Evolutionary conservation across 2,329 filamentous ascomycete species (phyloP).

Genomic region (Calonectria hawksworthii): DNA sequence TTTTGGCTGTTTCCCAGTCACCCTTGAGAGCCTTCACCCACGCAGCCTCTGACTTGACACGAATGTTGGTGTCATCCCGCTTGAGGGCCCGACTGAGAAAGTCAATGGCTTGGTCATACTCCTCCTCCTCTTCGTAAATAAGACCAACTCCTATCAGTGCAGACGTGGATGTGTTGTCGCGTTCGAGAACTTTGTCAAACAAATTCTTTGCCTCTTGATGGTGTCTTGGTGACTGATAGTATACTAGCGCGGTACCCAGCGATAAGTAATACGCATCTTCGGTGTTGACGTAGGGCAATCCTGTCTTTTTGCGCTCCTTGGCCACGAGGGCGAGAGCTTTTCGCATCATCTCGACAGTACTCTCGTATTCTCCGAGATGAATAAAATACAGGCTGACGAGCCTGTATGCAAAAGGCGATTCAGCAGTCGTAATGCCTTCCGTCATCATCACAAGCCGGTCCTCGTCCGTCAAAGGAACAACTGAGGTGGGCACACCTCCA

Average conservation of each 20-base stretch:
- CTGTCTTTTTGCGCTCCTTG: conserved; percentile 75
- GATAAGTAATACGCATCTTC: conserved; percentile 81
- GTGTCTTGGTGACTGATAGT: conserved; percentile 90
- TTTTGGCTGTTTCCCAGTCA: conserved; percentile 76
- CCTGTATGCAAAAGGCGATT: conserved; percentile 86
- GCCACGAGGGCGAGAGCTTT: conserved; percentile 76
- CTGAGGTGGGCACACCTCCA: conserved; percentile 65
- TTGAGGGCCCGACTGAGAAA: conserved; percentile 84
- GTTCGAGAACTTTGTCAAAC: conserved; percentile 84
- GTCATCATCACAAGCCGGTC: conserved; percentile 87
- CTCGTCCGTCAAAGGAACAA: conserved; percentile 76
- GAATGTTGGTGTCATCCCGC: conserved; percentile 80
- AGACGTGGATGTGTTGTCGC: conserved; percentile 81
- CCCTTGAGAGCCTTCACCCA: conserved; percentile 92
- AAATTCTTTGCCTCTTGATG: conserved; percentile 90
- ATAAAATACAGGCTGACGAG: conserved; percentile 88
- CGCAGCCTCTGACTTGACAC: conserved; percentile 86
- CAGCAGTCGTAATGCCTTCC: conserved; percentile 75
- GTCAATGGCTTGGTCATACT: conserved; percentile 84
- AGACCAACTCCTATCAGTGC: conserved; percentile 92
- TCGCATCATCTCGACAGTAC: conserved; percentile 82
- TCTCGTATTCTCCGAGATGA: conserved; percentile 87
- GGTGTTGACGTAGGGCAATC: conserved; percentile 77
- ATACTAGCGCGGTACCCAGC: conserved; percentile 89
- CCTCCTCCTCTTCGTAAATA: conserved; percentile 93